These are phyloP conservation scores for Penicillium sp. DNA, from an alignment of 2,329 filamentous ascomycete species.

Conservation along the genomic window DNA sequence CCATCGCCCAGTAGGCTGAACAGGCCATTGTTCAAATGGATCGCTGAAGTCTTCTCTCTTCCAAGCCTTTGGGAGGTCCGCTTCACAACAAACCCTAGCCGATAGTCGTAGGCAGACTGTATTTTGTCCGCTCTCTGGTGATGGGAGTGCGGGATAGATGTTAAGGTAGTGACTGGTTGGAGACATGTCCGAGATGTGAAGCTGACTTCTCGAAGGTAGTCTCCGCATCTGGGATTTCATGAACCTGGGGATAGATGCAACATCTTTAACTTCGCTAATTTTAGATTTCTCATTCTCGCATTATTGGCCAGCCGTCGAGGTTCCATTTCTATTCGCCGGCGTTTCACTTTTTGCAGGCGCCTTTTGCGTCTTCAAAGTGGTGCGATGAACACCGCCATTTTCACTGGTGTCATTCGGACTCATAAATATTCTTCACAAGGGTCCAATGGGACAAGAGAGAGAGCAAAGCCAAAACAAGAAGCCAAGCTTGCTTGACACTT, in stretches of 20 bases:
- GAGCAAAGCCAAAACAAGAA: not conserved
- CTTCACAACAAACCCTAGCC: slow-evolving; percentile 23
- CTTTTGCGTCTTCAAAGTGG: too few relatives aligned
- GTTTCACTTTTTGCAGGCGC: not conserved
- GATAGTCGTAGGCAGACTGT: slow-evolving; percentile 25
- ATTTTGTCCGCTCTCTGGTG: slow-evolving; percentile 45
- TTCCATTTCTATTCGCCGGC: not conserved
- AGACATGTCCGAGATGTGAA: slow-evolving; percentile 43
- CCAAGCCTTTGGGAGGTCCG: slow-evolving; percentile 24
- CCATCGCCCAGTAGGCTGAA: slow-evolving; percentile 30
- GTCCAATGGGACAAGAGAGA: too few relatives aligned
- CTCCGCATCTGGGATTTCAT: slow-evolving; percentile 1
- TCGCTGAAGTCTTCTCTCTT: slow-evolving; percentile 8
- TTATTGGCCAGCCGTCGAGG: not conserved
- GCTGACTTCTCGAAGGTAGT: slow-evolving; percentile 34
- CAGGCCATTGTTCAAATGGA: slow-evolving; percentile 20
- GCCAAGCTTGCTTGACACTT: not conserved
- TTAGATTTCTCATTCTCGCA: slow-evolving; percentile 9
- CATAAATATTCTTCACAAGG: too few relatives aligned
- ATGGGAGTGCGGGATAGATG: slow-evolving; percentile 44
- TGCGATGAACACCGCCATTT: too few relatives aligned
- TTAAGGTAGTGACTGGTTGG: slow-evolving; percentile 29
- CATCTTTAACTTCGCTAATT: slow-evolving; percentile 37
- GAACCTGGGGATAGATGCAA: slow-evolving; percentile 19
- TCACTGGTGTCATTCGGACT: too few relatives aligned